A percentile compares a stretch with the other conserved stretches of the same genome.
Evolutionary conservation across 2,329 filamentous ascomycete genomes (phyloP).

Genomic region (Neonectria punicea): DNA sequence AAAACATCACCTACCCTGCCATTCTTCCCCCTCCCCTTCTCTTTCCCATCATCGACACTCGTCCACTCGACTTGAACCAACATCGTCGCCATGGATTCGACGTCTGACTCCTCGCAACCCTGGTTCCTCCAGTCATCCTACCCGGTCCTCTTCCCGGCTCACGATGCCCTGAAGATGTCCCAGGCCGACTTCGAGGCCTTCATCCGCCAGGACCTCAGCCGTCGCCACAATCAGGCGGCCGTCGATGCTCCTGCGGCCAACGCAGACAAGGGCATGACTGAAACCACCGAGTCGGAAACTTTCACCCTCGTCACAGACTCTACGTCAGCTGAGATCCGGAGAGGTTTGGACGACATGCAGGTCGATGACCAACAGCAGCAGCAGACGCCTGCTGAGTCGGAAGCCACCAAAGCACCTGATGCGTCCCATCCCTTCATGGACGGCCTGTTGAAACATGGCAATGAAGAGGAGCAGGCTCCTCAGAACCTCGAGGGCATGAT

Average conservation of each 20-base stretch:
- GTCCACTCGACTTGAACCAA: conserved; percentile 1
- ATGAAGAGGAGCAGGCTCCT: conserved; percentile 16
- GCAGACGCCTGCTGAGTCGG: conserved; percentile 1
- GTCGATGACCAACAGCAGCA: conserved; percentile 15
- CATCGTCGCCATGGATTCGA: conserved; percentile 33
- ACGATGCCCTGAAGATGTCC: conserved; percentile 48
- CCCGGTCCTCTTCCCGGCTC: conserved; percentile 52
- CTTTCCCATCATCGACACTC: background rate
- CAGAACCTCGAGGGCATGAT: conserved; percentile 54
- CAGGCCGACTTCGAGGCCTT: conserved; percentile 49
- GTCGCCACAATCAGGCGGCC: conserved; percentile 22
- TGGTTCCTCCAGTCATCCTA: conserved; percentile 54
- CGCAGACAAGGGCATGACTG: conserved; percentile 24
- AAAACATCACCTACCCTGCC: background rate
- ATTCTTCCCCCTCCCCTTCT: background rate
- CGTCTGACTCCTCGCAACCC: conserved; percentile 34
- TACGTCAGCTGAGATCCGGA: conserved; percentile 39
- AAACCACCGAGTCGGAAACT: conserved; percentile 35
- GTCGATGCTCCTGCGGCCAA: background rate
- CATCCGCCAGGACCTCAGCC: conserved; percentile 41
- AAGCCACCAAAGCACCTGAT: background rate
- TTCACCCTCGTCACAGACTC: conserved; percentile 44
- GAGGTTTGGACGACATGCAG: conserved; percentile 26
- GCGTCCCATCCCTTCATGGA: conserved; percentile 48
- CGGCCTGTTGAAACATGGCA: conserved; percentile 42